A percentile compares a stretch with the other conserved stretches of the same genome.
Conservation (phyloP, 495 filamentous ascomycete genomes). For the Penicillium cataractarum region DNA sequence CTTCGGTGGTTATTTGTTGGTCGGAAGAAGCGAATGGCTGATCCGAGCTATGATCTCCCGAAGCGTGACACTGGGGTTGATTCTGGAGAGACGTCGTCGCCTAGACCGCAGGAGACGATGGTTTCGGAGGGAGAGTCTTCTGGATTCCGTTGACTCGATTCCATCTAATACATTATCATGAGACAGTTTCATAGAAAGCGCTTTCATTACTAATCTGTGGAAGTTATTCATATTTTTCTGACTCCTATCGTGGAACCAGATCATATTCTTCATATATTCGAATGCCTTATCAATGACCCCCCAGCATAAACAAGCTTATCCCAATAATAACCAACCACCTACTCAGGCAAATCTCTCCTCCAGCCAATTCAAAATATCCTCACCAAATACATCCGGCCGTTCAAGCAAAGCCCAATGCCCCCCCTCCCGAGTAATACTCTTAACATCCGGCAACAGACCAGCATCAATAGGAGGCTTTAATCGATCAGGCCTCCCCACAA, state of each 20-base stretch:
- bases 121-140: not conserved
- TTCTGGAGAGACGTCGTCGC: not conserved
- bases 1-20: constrained; percentile 75
- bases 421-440: not conserved
- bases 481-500: not conserved
- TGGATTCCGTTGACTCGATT: not conserved
- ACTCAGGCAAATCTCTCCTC: not conserved
- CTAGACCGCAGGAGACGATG: not conserved
- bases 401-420: constrained; percentile 3
- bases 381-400: not conserved
- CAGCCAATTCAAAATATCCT: not conserved
- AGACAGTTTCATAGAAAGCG: too few relatives aligned
- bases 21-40: constrained; percentile 47
- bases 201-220: too few relatives aligned
- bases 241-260: too few relatives aligned
- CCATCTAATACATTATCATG: not conserved
- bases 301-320: not conserved
- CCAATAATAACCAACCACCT: not conserved
- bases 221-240: too few relatives aligned
- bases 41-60: constrained; percentile 40
- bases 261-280: not conserved
- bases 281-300: too few relatives aligned
- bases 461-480: not conserved
- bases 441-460: not conserved
- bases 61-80: not conserved